These are phyloP conservation scores for Tetrapisispora pingtungensis DNA, from an alignment of 805 yeast species.

Conservation along the genomic window DNA sequence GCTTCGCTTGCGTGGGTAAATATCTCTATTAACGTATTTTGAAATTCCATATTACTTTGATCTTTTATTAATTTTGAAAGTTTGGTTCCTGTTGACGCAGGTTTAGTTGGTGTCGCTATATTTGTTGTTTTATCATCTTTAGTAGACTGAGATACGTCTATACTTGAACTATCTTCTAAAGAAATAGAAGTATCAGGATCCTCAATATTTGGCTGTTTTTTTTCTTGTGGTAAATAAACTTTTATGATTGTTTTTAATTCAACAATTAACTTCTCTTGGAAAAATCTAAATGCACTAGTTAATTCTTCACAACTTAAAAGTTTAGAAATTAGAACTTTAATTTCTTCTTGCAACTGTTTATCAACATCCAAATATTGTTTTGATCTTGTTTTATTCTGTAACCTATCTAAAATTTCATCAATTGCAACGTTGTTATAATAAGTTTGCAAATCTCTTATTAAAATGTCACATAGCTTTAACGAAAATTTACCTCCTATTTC, in stretches of 20 bases:
- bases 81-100: slow-evolving; percentile 30
- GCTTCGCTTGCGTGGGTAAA: slow-evolving; percentile 62
- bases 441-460: slow-evolving; percentile 51
- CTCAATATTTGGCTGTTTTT: not conserved
- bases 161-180: not conserved
- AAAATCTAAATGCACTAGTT: slow-evolving; percentile 48
- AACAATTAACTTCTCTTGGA: slow-evolving; percentile 55
- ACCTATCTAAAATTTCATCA: slow-evolving; percentile 41
- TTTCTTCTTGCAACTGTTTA: slow-evolving; percentile 32
- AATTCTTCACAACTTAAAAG: slow-evolving; percentile 54
- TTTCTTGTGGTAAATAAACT: slow-evolving; percentile 46
- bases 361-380: slow-evolving; percentile 33
- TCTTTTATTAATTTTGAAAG: slow-evolving; percentile 45
- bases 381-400: slow-evolving; percentile 25
- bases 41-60: slow-evolving; percentile 67
- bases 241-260: slow-evolving; percentile 71
- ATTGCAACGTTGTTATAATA: slow-evolving; percentile 44
- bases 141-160: not conserved
- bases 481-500: slow-evolving; percentile 64
- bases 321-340: slow-evolving; percentile 43
- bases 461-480: slow-evolving; percentile 41
- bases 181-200: not conserved
- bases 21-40: slow-evolving; percentile 51
- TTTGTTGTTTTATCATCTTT: not conserved
- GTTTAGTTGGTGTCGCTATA: slow-evolving; percentile 3